phyloP scores from a whole-genome alignment of 1,139 yeast species.

The Meyerozyma athensensis region DNA sequence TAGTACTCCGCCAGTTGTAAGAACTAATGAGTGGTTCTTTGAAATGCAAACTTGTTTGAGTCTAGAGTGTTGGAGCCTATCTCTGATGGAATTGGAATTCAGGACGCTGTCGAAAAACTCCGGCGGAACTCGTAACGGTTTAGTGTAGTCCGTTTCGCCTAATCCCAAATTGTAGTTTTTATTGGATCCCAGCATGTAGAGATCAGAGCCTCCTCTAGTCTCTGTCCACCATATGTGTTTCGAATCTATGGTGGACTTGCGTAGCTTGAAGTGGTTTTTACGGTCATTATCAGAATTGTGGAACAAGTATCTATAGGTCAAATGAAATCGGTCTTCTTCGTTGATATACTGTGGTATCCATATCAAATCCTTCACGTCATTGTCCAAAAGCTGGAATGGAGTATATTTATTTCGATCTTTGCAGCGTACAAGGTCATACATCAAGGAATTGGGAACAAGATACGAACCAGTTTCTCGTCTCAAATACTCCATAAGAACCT shows the following conservation, averaged over 20 bases:
- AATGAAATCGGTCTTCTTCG: constrained; percentile 16
- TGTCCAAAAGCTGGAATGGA: constrained; percentile 54
- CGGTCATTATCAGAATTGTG: constrained; percentile 13
- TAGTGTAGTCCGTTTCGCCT: constrained; percentile 56
- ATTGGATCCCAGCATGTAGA: constrained; percentile 64
- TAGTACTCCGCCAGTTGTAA: constrained; percentile 53
- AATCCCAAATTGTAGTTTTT: constrained; percentile 63
- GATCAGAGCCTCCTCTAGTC: constrained; percentile 53
- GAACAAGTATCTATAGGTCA: constrained; percentile 6
- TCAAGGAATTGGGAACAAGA: constrained; percentile 18
- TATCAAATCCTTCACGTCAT: constrained; percentile 34
- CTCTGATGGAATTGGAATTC: constrained; percentile 9
- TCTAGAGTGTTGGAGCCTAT: constrained; percentile 31
- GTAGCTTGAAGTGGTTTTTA: constrained; percentile 8
- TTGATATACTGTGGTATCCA: constrained; percentile 46
- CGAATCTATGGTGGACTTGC: background rate
- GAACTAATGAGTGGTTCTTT: constrained; percentile 60
- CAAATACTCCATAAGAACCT: constrained; percentile 38
- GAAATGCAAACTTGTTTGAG: constrained; percentile 48
- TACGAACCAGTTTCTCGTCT: constrained; percentile 12
- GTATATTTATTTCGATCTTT: constrained; percentile 67
- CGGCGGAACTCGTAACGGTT: constrained; percentile 27
- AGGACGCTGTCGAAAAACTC: constrained; percentile 15
- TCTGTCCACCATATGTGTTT: constrained; percentile 26
- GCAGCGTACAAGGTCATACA: constrained; percentile 41